Evolutionary conservation across 192 early-diverging fungal genomes (phyloP).

Genomic region (Gonapodya sp.): DNA sequence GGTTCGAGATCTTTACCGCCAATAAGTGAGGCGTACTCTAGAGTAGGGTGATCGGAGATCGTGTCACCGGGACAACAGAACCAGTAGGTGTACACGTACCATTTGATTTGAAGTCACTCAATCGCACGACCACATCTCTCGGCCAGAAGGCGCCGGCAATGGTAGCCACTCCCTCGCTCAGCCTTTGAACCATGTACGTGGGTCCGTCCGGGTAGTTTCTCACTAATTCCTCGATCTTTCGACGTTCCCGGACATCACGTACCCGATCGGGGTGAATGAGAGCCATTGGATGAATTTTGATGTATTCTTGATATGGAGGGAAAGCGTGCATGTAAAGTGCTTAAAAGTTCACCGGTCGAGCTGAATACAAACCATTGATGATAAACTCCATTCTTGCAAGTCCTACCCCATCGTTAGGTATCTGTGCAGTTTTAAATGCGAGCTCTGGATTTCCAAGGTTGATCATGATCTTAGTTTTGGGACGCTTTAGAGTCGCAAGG

Average conservation of each 20-base stretch:
- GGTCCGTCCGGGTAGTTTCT: slow-evolving; percentile 10
- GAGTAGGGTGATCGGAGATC: background rate
- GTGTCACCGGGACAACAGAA: background rate
- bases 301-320: slow-evolving; percentile 12
- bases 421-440: slow-evolving; percentile 8
- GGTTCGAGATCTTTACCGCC: slow-evolving; percentile 18
- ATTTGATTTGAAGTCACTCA: slow-evolving; percentile 19
- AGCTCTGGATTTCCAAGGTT: slow-evolving; percentile 17
- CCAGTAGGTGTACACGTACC: background rate
- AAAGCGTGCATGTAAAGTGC: too few relatives aligned
- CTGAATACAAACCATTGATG: slow-evolving; percentile 5
- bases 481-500: slow-evolving; percentile 6
- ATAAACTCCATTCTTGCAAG: slow-evolving; percentile 20
- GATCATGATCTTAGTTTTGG: slow-evolving; percentile 14
- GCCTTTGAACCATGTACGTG: slow-evolving; percentile 17
- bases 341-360: background rate
- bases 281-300: slow-evolving; percentile 20
- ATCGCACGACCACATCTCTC: slow-evolving; percentile 16
- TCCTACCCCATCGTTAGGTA: slow-evolving; percentile 16
- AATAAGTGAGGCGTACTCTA: slow-evolving; percentile 10
- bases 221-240: slow-evolving; percentile 15
- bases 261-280: slow-evolving; percentile 12
- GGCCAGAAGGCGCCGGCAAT: slow-evolving; percentile 20
- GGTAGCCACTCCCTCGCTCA: slow-evolving; percentile 14
- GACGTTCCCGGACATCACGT: background rate